These are phyloP conservation scores for Nicotiana tabacum DNA, from an alignment of 257 asterid genomes.

Conservation along the genomic window DNA sequence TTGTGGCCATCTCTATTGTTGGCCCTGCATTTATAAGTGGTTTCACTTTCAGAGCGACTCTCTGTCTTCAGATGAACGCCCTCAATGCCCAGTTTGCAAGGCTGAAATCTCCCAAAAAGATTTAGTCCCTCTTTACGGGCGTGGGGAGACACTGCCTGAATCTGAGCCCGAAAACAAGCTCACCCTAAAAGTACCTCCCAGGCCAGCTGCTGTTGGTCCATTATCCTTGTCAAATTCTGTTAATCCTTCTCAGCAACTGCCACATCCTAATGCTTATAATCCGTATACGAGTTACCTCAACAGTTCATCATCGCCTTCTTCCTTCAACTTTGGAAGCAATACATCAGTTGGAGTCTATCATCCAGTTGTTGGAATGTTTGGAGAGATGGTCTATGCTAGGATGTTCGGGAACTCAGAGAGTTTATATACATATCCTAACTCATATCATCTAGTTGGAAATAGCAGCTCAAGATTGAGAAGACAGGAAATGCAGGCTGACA, in stretches of 20 bases:
- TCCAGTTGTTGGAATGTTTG: conserved; percentile 52
- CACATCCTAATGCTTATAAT: conserved; percentile 17
- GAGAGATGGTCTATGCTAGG: conserved; percentile 73
- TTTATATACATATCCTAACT: conserved; percentile 49
- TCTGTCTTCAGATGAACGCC: conserved; percentile 28
- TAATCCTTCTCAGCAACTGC: conserved; percentile 24
- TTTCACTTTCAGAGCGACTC: conserved; percentile 40
- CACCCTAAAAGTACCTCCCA: conserved; percentile 44
- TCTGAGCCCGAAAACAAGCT: conserved; percentile 29
- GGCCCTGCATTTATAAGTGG: conserved; percentile 95
- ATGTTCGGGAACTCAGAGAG: conserved; percentile 67
- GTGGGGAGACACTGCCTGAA: conserved; percentile 44
- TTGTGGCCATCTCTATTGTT: conserved; percentile 87
- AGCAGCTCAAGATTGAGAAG: conserved; percentile 61
- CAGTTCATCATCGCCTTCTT: conserved; percentile 15
- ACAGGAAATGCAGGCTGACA: conserved; percentile 54
- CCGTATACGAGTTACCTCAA: conserved; percentile 9
- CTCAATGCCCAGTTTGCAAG: conserved; percentile 83
- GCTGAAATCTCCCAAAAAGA: conserved; percentile 58
- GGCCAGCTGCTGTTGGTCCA: conserved; percentile 53
- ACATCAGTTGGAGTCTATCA: conserved; percentile 19
- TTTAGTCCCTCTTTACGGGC: conserved; percentile 73
- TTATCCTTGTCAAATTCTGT: conserved; percentile 28
- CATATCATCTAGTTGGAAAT: conserved; percentile 44
- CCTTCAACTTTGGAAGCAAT: conserved; percentile 22